Base-by-base conservation (phyloP, 2,329 filamentous ascomycete species). In the Microthyrium microscopicum region DNA sequence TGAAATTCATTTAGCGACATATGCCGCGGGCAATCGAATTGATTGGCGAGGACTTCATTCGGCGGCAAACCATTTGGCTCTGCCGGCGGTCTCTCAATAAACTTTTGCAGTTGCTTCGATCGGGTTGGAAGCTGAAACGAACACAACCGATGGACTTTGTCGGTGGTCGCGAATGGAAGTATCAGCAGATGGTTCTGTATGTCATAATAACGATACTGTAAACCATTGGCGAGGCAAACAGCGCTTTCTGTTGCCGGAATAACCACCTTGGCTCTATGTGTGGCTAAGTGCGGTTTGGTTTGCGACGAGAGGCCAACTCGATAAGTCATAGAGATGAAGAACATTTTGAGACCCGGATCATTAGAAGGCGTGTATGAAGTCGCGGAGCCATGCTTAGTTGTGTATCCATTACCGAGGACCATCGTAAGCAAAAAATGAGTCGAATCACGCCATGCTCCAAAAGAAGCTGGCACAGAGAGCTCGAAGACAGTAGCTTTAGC, bases 1-100 rank as follows among this genome's bases (percentile, higher is more conserved):
- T 57, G 53, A 31, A 61, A 73, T 34, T 75, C 70, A 11, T 70
- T 62, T 0, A 57, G 30, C 2, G 58, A 61, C 20, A 68, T 36
- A 1, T 54, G 49, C 0, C 49, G 26, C 0, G 70, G 66, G 29
- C 68, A 70, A 2, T 47, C 47, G 0, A 53, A 47, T 20, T 66
- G 63, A 11, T 52, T 66, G 0, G 68, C 63, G 21, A 70, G 49
- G 1, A 66, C 54, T 5, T 65, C 52, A 38, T 34, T 2, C 51
- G 44, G 24, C 11, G 34, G 11, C 40, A 33, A 13, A 13, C 73
- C 50, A 2, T 56, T 47, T 5, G 49, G 45, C n/a, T 56, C 42
- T n/a, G n/a, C n/a, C n/a, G n/a, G n/a, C n/a, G n/a, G n/a, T n/a
- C n/a, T n/a, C n/a, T n/a, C n/a, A 1, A 46, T 25, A 9, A 9